These are phyloP conservation scores for Cadophora sp. DNA, from an alignment of 2,329 filamentous ascomycete species.

Conservation along the genomic window DNA sequence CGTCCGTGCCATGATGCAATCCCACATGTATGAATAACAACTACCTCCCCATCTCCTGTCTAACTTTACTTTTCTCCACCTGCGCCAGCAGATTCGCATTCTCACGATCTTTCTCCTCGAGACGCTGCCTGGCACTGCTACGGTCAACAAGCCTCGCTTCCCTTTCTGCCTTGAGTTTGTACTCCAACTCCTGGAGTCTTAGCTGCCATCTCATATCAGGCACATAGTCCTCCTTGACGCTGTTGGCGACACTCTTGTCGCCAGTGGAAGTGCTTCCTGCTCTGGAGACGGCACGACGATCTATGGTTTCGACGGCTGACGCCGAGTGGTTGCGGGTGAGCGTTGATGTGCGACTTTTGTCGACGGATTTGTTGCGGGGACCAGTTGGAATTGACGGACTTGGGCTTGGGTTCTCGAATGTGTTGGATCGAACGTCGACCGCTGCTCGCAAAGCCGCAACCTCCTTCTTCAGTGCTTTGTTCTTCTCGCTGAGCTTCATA, in stretches of 20 bases:
- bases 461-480: conserved; percentile 68
- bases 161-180: conserved; percentile 85
- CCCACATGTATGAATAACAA: too few species aligned
- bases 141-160: conserved; percentile 87
- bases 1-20: not conserved
- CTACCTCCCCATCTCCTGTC: conserved; percentile 27
- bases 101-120: conserved; percentile 78
- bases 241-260: conserved; percentile 12
- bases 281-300: conserved; percentile 54
- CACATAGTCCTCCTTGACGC: conserved; percentile 53
- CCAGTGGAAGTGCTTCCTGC: conserved; percentile 18
- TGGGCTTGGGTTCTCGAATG: conserved; percentile 48
- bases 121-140: conserved; percentile 78
- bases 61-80: conserved; percentile 52
- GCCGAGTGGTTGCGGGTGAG: conserved; percentile 61
- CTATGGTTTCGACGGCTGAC: conserved; percentile 42
- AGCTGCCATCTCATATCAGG: conserved; percentile 77
- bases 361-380: conserved; percentile 36
- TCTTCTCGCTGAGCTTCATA: conserved; percentile 65
- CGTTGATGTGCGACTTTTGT: conserved; percentile 45
- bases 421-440: conserved; percentile 46
- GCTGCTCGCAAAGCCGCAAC: conserved; percentile 73
- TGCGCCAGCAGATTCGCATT: conserved; percentile 73
- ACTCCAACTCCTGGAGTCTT: conserved; percentile 84
- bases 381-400: conserved; percentile 46